Evolutionary conservation across 805 yeast species (phyloP).

Genomic region (Zygotorulaspora sp.): DNA sequence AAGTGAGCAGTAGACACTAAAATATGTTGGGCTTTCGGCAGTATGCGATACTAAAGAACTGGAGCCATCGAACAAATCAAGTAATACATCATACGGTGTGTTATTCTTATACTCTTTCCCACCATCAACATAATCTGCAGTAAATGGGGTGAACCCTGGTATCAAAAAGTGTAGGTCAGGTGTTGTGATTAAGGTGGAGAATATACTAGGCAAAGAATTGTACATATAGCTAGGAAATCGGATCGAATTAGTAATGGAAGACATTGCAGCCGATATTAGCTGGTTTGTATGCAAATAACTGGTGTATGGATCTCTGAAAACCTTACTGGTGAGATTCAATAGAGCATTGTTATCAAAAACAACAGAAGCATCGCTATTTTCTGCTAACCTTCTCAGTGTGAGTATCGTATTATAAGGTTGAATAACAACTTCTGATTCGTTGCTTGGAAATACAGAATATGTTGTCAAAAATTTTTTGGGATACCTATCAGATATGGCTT

Average conservation of each 20-base stretch:
- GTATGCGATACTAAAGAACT: constrained; percentile 61
- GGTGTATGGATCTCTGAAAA: constrained; percentile 52
- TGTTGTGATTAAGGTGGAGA: constrained; percentile 79
- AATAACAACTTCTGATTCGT: constrained; percentile 90
- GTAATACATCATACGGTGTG: constrained; percentile 78
- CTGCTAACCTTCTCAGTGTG: constrained; percentile 75
- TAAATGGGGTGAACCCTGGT: constrained; percentile 75
- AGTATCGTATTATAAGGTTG: constrained; percentile 92
- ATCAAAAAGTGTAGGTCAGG: constrained; percentile 74
- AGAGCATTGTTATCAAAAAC: constrained; percentile 90
- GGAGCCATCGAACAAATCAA: constrained; percentile 76
- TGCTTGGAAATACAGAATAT: constrained; percentile 78
- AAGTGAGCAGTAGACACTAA: constrained; percentile 65
- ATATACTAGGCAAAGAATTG: constrained; percentile 74
- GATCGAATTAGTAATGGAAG: constrained; percentile 79
- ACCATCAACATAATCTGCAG: constrained; percentile 58
- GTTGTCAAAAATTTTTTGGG: constrained; percentile 81
- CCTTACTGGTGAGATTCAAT: constrained; percentile 61
- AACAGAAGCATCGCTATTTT: constrained; percentile 79
- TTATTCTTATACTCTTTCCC: constrained; percentile 55
- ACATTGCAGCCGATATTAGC: constrained; percentile 76
- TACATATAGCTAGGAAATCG: constrained; percentile 91
- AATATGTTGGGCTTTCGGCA: constrained; percentile 46
- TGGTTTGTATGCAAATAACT: constrained; percentile 79
- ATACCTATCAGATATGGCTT: constrained; percentile 72